Evolutionary conservation across 495 filamentous ascomycete species (phyloP), one percentile per base, ranked within the genome.

Genomic region (Talaromyces ruber): DNA sequence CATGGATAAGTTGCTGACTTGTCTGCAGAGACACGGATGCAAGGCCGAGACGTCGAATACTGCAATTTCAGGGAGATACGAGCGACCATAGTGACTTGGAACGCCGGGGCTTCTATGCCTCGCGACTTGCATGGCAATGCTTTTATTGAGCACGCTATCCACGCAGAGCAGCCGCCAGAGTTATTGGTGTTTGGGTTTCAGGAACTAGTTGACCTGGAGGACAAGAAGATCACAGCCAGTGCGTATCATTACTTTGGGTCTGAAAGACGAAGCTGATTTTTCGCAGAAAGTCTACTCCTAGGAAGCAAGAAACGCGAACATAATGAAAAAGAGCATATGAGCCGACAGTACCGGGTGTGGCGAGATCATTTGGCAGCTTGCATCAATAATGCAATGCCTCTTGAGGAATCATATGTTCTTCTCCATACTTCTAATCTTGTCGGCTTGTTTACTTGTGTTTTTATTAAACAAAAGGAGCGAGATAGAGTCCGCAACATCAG

Each of bases 131-230:
- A 88, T 64, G 89, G 93, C 65, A 80, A 80, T 5, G 76, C 80
- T 30, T 97, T 98, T 71, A 86, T 98, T 62, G 83, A 84, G 65
- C 80, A 90, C 60, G 80, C 94, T 0, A 76, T 96, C 45, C 78
- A 86, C 62, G 81, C 78, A 30, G 86, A 88, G 60, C 80, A 88
- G 57, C 86, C 88, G 8, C 91, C 94, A 0, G 94, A 98, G 66
- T 88, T 98, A 56, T 77, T 98, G 5, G 84, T 98, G 4, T 98
- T 98, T 81, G 94, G 94, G 9, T 98, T 98, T 71, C 94, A 98
- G 70, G 94, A 98, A 71, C 80, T 98, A 8, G 93, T 98, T 12
- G 95, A 98, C 67, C 77, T 98, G 14, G 94, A 98, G 68, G 91
- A 98, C 71, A 98, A 97, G 77, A 95, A 90, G 65, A 87, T 94